Evolutionary conservation across 345 rosid species (phyloP).

Genomic region (Ricinus communis): DNA sequence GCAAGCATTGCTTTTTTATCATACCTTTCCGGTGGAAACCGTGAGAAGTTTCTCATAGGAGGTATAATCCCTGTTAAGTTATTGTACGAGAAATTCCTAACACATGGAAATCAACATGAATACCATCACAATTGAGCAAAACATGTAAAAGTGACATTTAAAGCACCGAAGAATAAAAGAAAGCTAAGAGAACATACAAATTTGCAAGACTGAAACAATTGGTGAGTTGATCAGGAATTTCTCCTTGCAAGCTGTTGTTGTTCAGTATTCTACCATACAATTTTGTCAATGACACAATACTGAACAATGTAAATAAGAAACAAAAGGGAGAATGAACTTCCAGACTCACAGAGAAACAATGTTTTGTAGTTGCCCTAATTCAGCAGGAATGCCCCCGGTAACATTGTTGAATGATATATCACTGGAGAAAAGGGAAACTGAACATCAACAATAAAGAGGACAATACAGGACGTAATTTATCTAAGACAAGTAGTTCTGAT

Average conservation of each 20-base stretch:
- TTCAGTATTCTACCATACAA: slow-evolving; percentile 60
- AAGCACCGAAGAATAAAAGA: not conserved
- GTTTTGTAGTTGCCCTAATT: slow-evolving; percentile 83
- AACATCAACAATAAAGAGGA: not conserved
- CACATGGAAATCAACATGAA: not conserved
- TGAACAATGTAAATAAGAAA: not conserved
- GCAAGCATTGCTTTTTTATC: too few species aligned
- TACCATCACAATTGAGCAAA: not conserved
- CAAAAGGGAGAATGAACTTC: not conserved
- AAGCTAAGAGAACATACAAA: slow-evolving; percentile 44
- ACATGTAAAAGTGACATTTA: not conserved
- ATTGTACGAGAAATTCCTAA: slow-evolving; percentile 85
- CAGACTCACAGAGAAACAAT: slow-evolving; percentile 68
- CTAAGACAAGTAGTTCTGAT: not conserved
- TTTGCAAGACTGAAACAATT: slow-evolving; percentile 71
- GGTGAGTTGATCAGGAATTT: slow-evolving; percentile 75
- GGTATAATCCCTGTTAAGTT: slow-evolving; percentile 79
- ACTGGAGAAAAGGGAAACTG: slow-evolving; percentile 26
- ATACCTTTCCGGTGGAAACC: slow-evolving; percentile 70
- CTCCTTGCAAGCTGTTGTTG: slow-evolving; percentile 71
- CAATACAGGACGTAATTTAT: not conserved
- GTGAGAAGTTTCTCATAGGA: slow-evolving; percentile 55
- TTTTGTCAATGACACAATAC: not conserved
- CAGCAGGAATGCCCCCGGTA: slow-evolving; percentile 68
- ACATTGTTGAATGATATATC: slow-evolving; percentile 77